Percentiles rank a stretch among this genome's conserved stretches.
phyloP scores from a whole-genome alignment of 768 basidiomycete genomes.

The Obba rivulosa region DNA sequence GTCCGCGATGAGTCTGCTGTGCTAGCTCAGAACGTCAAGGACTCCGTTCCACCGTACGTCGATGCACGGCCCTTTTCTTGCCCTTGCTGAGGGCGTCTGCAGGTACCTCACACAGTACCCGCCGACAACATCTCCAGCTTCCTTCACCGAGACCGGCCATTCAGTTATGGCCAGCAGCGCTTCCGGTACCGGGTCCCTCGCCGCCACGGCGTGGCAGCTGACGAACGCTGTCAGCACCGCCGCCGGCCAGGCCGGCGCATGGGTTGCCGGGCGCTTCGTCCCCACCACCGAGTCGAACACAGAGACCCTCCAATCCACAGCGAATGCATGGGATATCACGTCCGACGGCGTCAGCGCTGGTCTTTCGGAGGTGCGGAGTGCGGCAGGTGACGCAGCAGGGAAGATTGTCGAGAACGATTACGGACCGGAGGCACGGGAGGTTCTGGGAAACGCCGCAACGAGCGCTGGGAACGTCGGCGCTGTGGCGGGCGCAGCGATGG shows the following conservation, averaged over 20 bases:
- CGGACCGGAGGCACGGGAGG: slow-evolving; percentile 14
- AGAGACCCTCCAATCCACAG: slow-evolving; percentile 7
- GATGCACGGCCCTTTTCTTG: neutral
- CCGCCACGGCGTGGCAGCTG: slow-evolving; percentile 11
- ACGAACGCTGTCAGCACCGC: slow-evolving; percentile 12
- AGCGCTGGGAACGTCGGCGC: slow-evolving; percentile 15
- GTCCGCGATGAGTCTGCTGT: slow-evolving; percentile 14
- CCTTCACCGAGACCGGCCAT: slow-evolving; percentile 11
- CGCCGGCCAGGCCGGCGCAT: slow-evolving; percentile 18
- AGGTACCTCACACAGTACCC: slow-evolving; percentile 13
- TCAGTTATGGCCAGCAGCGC: slow-evolving; percentile 3
- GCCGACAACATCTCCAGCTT: slow-evolving; percentile 8
- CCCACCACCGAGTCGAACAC: slow-evolving; percentile 9
- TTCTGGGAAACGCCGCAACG: slow-evolving; percentile 11
- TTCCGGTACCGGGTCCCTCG: slow-evolving; percentile 12
- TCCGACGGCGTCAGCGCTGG: slow-evolving; percentile 9
- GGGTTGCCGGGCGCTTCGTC: slow-evolving; percentile 15
- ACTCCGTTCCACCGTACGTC: slow-evolving; percentile 8
- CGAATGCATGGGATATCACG: slow-evolving; percentile 7
- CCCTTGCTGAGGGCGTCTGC: neutral
- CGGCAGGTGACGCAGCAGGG: slow-evolving; percentile 13
- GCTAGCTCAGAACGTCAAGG: slow-evolving; percentile 10
- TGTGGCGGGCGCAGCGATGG: slow-evolving; percentile 11
- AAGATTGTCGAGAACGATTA: slow-evolving; percentile 18
- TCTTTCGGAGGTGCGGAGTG: slow-evolving; percentile 8